Base-by-base conservation (phyloP, 441 rosid genomes). In the Manihot esculenta region DNA sequence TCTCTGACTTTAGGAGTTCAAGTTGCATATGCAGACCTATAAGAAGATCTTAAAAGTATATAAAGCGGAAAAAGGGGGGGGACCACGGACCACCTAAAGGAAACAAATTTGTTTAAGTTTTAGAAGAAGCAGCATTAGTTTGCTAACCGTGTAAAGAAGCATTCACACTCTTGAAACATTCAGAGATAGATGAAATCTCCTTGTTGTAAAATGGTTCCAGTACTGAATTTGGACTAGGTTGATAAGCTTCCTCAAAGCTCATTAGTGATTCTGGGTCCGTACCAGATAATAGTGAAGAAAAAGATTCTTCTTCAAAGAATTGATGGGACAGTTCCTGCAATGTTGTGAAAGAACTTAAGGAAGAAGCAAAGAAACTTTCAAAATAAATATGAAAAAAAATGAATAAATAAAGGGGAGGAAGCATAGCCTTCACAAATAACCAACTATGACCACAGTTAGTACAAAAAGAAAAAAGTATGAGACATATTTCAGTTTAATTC, bases 171-270 rank as follows among this genome's bases (percentile, higher is more conserved):
- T 62, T 59, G 60, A 82, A 75, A 63, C 81, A 77, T 45, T 78
- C 84, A 56, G 76, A 48, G 66, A 74, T 74, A 1, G 63, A 73
- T 55, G 78, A 70, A 56, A 64, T 65, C 73, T 74, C 92, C 53
- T 83, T 82, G 20, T 54, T 51, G 64, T 74, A 86, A 0, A 74
- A 47, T 72, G 87, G 81, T 73, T 84, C 92, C 70, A 94, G 83
- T 59, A 92, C 97, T 58, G 99, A 92, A 82, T 85, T 89, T 38
- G 97, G 98, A 71, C 97, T 94, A 45, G 83, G 88, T 75, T 88
- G 96, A 79, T 77, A 80, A 69, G 75, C 73, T 65, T 87, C 89
- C 71, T 87, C 94, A 5, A 71, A 75, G 70, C 81, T 83, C 66
- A 76, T 71, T 72, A 70, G 81, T 64, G 87, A 92, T 64, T 78